These are phyloP conservation scores for Neopestalotiopsis clavispora DNA, from an alignment of 2,329 filamentous ascomycete genomes.

Conservation along the genomic window DNA sequence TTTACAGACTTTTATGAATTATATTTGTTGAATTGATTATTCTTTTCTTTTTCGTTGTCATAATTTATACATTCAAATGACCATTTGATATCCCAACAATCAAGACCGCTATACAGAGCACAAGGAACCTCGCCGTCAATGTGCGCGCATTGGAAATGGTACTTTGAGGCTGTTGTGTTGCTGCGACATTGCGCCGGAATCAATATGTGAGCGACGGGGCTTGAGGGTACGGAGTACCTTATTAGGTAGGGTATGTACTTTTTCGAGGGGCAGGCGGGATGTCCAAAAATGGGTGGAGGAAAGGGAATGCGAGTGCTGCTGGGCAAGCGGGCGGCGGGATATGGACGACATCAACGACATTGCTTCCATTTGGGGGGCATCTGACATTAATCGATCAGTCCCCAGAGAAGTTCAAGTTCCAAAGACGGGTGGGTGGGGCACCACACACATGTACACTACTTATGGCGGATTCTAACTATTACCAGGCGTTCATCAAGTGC, in stretches of 20 bases:
- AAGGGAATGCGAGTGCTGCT: not conserved
- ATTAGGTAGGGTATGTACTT: no score
- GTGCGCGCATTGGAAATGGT: no score
- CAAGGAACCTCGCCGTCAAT: no score
- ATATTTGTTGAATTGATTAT: not conserved
- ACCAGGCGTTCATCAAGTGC: not conserved
- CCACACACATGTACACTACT: not conserved
- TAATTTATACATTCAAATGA: no score
- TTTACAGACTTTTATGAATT: not conserved
- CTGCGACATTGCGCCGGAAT: no score
- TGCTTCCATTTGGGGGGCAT: not conserved
- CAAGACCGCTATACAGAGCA: no score
- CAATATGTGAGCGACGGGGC: no score
- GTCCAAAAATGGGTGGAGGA: not conserved
- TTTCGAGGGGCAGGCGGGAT: not conserved
- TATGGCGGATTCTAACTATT: not conserved
- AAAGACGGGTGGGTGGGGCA: slow-evolving; percentile 6
- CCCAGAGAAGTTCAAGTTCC: slow-evolving; percentile 1
- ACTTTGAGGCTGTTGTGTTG: no score
- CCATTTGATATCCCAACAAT: no score
- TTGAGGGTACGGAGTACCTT: no score
- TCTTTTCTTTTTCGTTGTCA: not conserved
- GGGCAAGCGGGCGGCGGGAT: not conserved
- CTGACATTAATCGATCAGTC: not conserved
- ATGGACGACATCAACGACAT: not conserved